Percentiles rank a stretch among this genome's conserved stretches.
Evolutionary conservation across 441 rosid genomes (phyloP).

Genomic region (Erodium moschatum): DNA sequence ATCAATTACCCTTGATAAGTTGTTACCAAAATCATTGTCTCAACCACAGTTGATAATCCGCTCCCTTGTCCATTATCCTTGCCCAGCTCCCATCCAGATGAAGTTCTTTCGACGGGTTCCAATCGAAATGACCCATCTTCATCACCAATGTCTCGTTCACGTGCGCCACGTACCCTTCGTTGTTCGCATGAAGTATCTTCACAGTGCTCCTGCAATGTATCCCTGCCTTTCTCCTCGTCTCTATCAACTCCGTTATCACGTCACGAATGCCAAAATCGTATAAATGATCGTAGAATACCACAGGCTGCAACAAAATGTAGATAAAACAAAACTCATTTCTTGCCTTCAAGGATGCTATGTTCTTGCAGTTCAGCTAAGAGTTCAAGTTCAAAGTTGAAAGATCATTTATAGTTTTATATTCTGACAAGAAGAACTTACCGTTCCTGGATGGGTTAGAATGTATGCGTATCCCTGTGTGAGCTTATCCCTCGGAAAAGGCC

Average conservation of each 20-base stretch:
- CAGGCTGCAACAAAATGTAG: constrained; percentile 26
- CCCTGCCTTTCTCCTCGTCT: constrained; percentile 35
- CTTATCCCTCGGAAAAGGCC: constrained; percentile 50
- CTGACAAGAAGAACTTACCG: constrained; percentile 25
- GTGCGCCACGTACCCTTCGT: constrained; percentile 39
- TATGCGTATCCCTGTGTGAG: constrained; percentile 40
- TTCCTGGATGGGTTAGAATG: constrained; percentile 46
- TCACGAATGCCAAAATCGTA: constrained; percentile 42
- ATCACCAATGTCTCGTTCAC: constrained; percentile 33
- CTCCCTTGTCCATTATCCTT: constrained; percentile 34
- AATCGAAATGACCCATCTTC: constrained; percentile 39
- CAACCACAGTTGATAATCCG: constrained; percentile 36
- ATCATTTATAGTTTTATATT: too few relatives aligned
- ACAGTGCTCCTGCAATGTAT: constrained; percentile 38
- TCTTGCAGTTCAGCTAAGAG: too few relatives aligned
- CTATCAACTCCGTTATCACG: constrained; percentile 33
- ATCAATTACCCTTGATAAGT: too few relatives aligned
- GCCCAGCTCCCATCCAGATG: constrained; percentile 42
- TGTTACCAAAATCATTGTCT: constrained; percentile 19
- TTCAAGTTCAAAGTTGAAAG: neutral
- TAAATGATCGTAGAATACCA: constrained; percentile 40
- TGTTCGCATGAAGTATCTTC: constrained; percentile 42
- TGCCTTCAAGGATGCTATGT: too few relatives aligned
- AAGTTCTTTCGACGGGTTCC: constrained; percentile 44
- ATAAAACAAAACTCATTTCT: too few relatives aligned